Percentiles rank a stretch among this genome's conserved stretches.
These are phyloP conservation scores for Cenchrus americanus DNA, from an alignment of 176 grass and related monocot species.

Conservation along the genomic window DNA sequence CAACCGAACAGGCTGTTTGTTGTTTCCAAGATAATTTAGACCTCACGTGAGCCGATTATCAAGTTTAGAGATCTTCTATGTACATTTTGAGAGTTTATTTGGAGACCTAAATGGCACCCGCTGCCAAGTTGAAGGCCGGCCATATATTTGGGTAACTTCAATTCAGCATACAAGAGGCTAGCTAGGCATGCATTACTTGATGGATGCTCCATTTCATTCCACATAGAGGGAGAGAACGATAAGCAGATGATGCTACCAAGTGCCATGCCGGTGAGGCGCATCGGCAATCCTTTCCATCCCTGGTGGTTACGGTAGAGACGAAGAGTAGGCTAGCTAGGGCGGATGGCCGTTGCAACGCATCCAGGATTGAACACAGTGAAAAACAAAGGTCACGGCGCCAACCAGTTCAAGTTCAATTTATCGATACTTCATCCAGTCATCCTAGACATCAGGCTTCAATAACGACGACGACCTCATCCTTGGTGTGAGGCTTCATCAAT, in stretches of 20 bases:
- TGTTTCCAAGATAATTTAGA: too few species aligned
- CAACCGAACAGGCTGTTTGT: too few species aligned
- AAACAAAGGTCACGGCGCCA: too few species aligned
- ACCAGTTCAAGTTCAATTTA: neutral
- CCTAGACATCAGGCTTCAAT: neutral
- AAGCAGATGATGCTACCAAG: neutral
- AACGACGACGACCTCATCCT: too few species aligned
- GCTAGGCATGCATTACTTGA: neutral
- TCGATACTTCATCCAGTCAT: neutral
- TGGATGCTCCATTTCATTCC: neutral
- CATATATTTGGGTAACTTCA: neutral
- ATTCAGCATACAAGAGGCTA: neutral
- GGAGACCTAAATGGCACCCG: too few species aligned
- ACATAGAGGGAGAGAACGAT: neutral
- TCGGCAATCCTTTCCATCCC: constrained; percentile 29
- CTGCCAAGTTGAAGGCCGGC: too few species aligned
- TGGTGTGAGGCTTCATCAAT: too few species aligned
- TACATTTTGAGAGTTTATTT: too few species aligned
- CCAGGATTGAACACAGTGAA: neutral
- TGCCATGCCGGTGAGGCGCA: constrained; percentile 7
- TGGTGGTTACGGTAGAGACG: neutral
- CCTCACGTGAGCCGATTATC: too few species aligned
- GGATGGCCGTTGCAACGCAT: neutral
- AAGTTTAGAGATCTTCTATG: too few species aligned
- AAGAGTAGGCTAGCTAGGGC: neutral